Evolutionary conservation across 352 stramenopile genomes (phyloP).

Genomic region (Phytophthora foliorum): DNA sequence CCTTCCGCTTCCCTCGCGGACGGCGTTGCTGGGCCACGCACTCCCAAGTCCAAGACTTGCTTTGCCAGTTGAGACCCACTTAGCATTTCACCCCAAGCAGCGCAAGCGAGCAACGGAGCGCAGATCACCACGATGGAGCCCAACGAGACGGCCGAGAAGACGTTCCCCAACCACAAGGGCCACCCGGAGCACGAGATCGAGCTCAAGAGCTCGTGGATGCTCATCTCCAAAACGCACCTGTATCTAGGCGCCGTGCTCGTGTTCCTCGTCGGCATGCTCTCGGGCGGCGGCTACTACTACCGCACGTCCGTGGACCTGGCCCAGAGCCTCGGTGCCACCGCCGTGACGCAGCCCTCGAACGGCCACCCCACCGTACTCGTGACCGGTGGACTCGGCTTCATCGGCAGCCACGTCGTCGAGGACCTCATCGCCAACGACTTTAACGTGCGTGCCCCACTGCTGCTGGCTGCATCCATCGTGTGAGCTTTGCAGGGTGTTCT

Average conservation of each 20-base stretch:
- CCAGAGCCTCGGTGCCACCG: constrained; percentile 27
- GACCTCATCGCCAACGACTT: constrained; percentile 80
- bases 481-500: constrained; percentile 9
- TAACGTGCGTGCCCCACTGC: constrained; percentile 51
- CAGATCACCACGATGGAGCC: constrained; percentile 21
- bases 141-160: constrained; percentile 31
- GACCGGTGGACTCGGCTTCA: constrained; percentile 85
- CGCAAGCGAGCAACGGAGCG: constrained; percentile 30
- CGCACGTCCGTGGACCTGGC: constrained; percentile 41
- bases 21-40: neutral
- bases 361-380: constrained; percentile 73
- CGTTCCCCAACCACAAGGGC: constrained; percentile 52
- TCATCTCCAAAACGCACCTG: constrained; percentile 73
- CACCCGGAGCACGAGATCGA: constrained; percentile 52
- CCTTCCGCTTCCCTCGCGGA: neutral
- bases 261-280: constrained; percentile 74
- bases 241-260: constrained; percentile 69
- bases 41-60: constrained; percentile 2
- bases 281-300: constrained; percentile 71
- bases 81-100: constrained; percentile 45
- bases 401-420: constrained; percentile 86
- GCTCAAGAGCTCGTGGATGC: constrained; percentile 76
- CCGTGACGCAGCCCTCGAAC: constrained; percentile 30
- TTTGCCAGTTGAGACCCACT: constrained; percentile 28
- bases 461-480: neutral